These are phyloP conservation scores for Creolimax fragrantissima DNA, from an alignment of 78 protist genomes.

Conservation along the genomic window DNA sequence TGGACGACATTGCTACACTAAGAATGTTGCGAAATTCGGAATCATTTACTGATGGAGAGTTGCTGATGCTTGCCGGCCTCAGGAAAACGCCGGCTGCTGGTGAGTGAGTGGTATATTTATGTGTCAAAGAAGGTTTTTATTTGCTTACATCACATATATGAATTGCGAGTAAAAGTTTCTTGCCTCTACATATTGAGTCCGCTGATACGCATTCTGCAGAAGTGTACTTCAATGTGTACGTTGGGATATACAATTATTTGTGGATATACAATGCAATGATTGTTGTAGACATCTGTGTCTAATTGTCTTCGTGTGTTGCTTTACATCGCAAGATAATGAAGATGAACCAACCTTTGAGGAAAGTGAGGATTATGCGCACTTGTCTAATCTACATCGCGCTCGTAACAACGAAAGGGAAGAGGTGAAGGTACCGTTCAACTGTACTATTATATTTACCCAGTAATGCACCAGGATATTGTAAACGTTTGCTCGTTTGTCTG, in stretches of 20 bases:
- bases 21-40: not conserved
- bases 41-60: not conserved
- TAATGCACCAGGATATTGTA: not conserved
- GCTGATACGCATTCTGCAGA: not conserved
- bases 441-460: not conserved
- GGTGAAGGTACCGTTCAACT: not conserved
- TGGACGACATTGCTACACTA: not conserved
- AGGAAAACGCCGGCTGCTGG: not conserved
- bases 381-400: not conserved
- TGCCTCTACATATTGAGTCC: not conserved
- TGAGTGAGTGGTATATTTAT: not conserved
- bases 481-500: not conserved
- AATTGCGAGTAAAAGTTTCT: not conserved
- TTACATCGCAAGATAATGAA: not conserved
- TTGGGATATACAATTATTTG: not conserved
- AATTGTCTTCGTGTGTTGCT: not conserved
- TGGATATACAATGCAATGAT: not conserved
- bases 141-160: not conserved
- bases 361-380: not conserved
- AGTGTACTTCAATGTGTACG: not conserved
- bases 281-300: not conserved
- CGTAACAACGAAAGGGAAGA: not conserved
- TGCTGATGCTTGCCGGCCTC: not conserved
- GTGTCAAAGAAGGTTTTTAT: too few species aligned
- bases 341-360: not conserved